Base-by-base conservation (phyloP, 2,329 filamentous ascomycete species). In the Beauveria pseudobassiana region DNA sequence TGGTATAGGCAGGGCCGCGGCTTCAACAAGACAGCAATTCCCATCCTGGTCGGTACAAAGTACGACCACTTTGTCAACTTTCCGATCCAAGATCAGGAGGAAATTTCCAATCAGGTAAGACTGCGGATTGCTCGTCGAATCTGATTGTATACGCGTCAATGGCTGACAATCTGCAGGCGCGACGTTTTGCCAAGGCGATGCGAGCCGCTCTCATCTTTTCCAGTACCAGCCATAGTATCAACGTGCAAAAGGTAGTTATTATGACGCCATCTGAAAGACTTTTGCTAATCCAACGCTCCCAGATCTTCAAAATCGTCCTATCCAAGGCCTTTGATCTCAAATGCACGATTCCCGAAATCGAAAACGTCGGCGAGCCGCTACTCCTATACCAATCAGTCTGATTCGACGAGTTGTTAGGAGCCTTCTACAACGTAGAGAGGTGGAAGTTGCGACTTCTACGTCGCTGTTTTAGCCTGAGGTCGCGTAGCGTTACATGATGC, bases 41-140 rank as follows among this genome's bases (percentile, higher is more conserved):
- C 95, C 0, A 96, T 99, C 71, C 77, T 99, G 26, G 91, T 99
- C 20, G 95, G 95, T 63, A 99, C 95, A 42, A 99, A 99, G 76
- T 99, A 98, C 75, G 95, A 99, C 71, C 95, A 98, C 73, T 99
- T 99, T 78, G 93, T 99, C 76, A 99, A 98, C 77, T 97, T 99
- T 71, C 93, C 95, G 0, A 85, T 90, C 48, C 93, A 98, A 73
- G 95, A 99, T 72, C 95, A 99, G 74, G 95, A 99, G 75, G 95
- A 99, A 77, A 99, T 99, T 65, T 96, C 92, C 16, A 93, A 95
- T 71, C 93, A 96, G 83, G 92, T 95, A 77, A 14, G 75, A 61
- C 28, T 38, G 38, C 34, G 34, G 12, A n/a, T 34, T 9, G 5
- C 34, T 20, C 16, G 18, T 38, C 14, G 14, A 38, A 48, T n/a